Conservation (phyloP, 2,329 filamentous ascomycete genomes). For the Aureobasidium pullulans region DNA sequence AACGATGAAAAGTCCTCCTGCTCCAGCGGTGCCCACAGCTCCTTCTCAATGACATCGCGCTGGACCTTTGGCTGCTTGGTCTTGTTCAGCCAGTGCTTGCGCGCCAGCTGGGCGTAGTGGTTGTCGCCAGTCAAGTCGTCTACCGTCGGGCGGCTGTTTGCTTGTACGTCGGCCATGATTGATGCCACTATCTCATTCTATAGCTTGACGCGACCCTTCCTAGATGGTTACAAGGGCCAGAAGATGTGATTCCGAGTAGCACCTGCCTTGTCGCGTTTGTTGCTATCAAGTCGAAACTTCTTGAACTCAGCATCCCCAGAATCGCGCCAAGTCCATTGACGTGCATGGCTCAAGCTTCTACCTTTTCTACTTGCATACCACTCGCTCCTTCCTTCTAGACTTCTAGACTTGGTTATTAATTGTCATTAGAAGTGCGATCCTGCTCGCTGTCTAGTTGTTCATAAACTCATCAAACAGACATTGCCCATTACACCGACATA, state of each 20-base stretch:
- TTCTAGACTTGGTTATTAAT: background rate
- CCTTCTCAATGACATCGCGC: constrained; percentile 70
- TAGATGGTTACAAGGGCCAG: background rate
- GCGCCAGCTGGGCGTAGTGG: constrained; percentile 61
- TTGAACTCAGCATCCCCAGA: background rate
- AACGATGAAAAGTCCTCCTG: constrained; percentile 72
- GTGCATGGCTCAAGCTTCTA: background rate
- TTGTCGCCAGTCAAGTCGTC: constrained; percentile 64
- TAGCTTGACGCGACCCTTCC: constrained; percentile 2
- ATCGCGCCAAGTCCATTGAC: constrained; percentile 6
- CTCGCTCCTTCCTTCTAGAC: background rate
- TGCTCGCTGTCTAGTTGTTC: background rate
- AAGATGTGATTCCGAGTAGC: background rate
- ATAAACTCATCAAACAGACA: background rate
- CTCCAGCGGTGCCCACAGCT: constrained; percentile 85
- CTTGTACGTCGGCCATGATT: constrained; percentile 1
- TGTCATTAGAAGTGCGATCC: background rate
- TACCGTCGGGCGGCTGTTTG: constrained; percentile 52
- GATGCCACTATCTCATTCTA: constrained; percentile 12
- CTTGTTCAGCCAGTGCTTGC: constrained; percentile 73
- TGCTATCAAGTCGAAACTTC: constrained; percentile 3
- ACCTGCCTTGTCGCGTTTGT: constrained; percentile 2
- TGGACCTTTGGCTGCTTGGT: constrained; percentile 62
- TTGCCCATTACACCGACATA: background rate
- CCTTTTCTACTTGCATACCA: background rate